These are phyloP conservation scores for Starmera stellimalicola DNA, from an alignment of 1,139 yeast genomes.

Conservation along the genomic window DNA sequence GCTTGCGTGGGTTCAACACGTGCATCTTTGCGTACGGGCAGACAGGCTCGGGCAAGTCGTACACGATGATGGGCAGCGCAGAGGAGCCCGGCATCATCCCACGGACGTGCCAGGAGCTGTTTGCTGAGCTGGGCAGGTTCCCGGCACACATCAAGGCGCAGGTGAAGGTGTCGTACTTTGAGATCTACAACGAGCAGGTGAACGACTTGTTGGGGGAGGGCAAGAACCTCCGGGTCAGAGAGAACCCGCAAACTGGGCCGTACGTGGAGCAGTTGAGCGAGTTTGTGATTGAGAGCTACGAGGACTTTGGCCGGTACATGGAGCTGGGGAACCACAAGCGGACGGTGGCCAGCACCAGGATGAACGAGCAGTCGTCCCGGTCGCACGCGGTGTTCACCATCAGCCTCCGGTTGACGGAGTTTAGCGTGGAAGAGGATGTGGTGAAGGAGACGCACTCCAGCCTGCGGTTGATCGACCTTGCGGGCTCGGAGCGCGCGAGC, in stretches of 20 bases:
- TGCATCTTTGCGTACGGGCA: conserved; percentile 76
- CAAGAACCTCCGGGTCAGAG: conserved; percentile 43
- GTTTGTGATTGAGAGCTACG: conserved; percentile 31
- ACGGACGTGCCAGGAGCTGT: conserved; percentile 43
- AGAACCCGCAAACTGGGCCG: conserved; percentile 54
- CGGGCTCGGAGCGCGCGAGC: conserved; percentile 68
- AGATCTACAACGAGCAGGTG: conserved; percentile 66
- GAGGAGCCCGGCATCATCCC: conserved; percentile 56
- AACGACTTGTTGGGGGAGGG: conserved; percentile 38
- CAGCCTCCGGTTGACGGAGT: conserved; percentile 45
- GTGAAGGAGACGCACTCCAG: conserved; percentile 43
- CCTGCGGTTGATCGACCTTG: conserved; percentile 65
- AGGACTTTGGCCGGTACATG: conserved; percentile 36
- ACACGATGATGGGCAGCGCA: conserved; percentile 60
- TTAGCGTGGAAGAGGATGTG: conserved; percentile 37
- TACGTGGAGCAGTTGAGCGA: conserved; percentile 59
- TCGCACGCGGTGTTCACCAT: conserved; percentile 74
- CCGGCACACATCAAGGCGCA: conserved; percentile 38
- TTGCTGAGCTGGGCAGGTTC: conserved; percentile 33
- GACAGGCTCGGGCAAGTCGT: conserved; percentile 68
- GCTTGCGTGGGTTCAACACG: conserved; percentile 61
- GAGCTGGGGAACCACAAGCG: conserved; percentile 40
- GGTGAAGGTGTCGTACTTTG: conserved; percentile 53
- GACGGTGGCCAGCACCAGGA: conserved; percentile 59
- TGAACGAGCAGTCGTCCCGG: conserved; percentile 63